Evolutionary conservation across 208 protist genomes (phyloP), one percentile per base, ranked within the genome.

Genomic region (Trypanosoma cruzi): DNA sequence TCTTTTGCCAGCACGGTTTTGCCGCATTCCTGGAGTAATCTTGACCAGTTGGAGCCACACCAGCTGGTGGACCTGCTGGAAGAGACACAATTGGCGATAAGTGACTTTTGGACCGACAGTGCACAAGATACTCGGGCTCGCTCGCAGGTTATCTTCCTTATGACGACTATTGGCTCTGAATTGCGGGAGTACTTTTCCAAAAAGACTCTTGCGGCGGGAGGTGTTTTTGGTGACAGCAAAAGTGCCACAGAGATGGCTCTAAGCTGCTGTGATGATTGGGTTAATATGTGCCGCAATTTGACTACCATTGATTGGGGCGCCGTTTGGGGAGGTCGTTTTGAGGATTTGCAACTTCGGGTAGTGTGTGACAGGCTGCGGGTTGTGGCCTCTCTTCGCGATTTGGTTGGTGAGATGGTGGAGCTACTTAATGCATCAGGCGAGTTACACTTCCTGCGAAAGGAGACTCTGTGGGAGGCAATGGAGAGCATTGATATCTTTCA

Each of bases 221-320:
- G 87, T n/a, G 65, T 84, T 29, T 91, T 90, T 68, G 79, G 60
- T 29, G 68, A 84, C 44, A 73, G 80, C 31, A 88, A 82, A 75
- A 80, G 67, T 53, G 26, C 77, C 7, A 64, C 88, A 0, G 89
- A 94, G 60, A 76, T 85, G 66, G 88, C 92, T 2, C 77, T 89
- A 29, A 71, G 67, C 34, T 86, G 78, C 71, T 84, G 82, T 61
- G 86, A 90, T 18, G 89, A 97, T 49, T 97, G 92, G 89, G 55
- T 88, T 18, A 75, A 72, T 24, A 85, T 75, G 24, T 95, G 89
- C 62, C 60, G 66, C 20, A 82, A 76, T 63, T 73, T 97, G 54
- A 93, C 86, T 29, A 94, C 88, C 8, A 88, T 97, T 71, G 89
- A 95, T 68, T 97, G 89, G 87, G 85, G 80, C 24, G 34, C 81